Conservation (phyloP, 2,329 filamentous ascomycete genomes). For the Thermochaetoides dissita region DNA sequence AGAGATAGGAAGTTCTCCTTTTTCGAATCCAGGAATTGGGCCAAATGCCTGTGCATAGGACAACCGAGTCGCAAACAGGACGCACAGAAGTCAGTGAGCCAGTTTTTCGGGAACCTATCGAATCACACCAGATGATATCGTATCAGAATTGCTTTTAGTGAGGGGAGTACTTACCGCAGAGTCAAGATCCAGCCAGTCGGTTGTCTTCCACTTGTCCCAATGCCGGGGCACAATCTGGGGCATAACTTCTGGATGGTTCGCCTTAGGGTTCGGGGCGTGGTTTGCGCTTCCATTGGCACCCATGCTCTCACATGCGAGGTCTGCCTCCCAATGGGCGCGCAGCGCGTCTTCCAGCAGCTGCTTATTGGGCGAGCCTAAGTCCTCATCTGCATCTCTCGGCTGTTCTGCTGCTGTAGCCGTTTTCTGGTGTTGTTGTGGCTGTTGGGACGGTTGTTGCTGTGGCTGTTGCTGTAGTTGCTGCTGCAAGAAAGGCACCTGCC, state of each 20-base stretch:
- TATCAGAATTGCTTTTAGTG: not conserved
- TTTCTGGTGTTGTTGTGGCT: not conserved
- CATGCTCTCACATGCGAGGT: not conserved
- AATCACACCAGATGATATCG: too few relatives aligned
- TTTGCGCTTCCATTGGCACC: not conserved
- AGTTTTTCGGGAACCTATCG: too few relatives aligned
- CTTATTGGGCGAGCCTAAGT: constrained; percentile 2
- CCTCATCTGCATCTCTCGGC: not conserved
- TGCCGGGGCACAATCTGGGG: constrained; percentile 1
- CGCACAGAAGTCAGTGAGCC: not conserved
- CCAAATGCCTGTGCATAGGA: constrained; percentile 7
- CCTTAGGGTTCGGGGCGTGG: not conserved
- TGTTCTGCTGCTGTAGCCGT: not conserved
- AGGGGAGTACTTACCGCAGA: constrained; percentile 9
- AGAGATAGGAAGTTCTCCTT: not conserved
- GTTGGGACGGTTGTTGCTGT: not conserved
- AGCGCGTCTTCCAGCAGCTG: constrained; percentile 12
- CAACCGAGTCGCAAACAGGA: not conserved
- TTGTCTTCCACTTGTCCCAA: constrained; percentile 11
- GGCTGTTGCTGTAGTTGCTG: not conserved
- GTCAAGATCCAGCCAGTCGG: constrained; percentile 14
- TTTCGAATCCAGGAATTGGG: constrained; percentile 7
- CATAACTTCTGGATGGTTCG: not conserved
- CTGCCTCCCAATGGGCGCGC: constrained; percentile 11
- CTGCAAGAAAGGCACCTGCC: constrained; percentile 3